Percentiles rank a stretch among this genome's conserved stretches.
phyloP scores from a whole-genome alignment of 1,139 yeast genomes.

The Nadsonia commutata region DNA sequence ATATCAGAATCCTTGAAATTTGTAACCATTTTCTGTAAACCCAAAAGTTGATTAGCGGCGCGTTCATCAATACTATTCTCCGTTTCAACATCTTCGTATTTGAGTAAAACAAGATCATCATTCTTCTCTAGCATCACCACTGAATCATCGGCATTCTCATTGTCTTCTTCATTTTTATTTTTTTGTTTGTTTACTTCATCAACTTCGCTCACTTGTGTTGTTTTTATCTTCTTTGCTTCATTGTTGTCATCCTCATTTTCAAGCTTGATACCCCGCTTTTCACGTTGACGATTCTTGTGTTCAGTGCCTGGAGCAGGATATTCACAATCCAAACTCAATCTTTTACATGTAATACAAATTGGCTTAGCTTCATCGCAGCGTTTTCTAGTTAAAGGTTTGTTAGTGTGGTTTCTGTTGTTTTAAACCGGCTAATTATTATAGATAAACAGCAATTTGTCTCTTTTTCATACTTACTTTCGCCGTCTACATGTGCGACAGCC shows the following conservation, averaged over 20 bases:
- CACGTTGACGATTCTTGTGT: conserved; percentile 24
- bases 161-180: not conserved
- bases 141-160: conserved; percentile 4
- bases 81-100: not conserved
- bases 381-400: conserved; percentile 23
- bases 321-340: conserved; percentile 39
- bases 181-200: too few species aligned
- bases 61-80: not conserved
- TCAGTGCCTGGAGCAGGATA: conserved; percentile 41
- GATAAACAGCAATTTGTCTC: not conserved
- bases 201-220: too few species aligned
- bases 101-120: too few species aligned
- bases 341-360: conserved; percentile 40
- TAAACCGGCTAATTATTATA: too few species aligned
- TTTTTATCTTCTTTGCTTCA: too few species aligned
- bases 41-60: not conserved
- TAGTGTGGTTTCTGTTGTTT: too few species aligned
- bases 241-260: too few species aligned
- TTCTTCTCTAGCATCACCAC: too few species aligned
- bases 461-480: conserved; percentile 28
- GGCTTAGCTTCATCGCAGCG: conserved; percentile 58
- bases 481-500: conserved; percentile 64
- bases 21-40: too few species aligned
- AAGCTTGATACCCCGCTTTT: too few species aligned
- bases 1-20: too few species aligned